phyloP scores from a whole-genome alignment of 1,139 yeast genomes.

The Kluyveromyces sp. region DNA sequence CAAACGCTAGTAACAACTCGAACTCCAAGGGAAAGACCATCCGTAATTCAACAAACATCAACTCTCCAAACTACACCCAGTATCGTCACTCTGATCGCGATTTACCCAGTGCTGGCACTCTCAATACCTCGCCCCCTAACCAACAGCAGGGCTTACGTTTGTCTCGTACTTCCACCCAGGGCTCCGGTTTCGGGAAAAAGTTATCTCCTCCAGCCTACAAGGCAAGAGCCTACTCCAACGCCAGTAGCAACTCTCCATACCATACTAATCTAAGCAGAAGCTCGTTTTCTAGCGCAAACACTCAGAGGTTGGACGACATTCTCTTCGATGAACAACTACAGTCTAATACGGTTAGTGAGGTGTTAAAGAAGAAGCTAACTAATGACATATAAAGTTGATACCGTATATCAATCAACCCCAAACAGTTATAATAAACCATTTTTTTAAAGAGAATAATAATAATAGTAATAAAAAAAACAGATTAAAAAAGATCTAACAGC shows the following conservation, averaged over 20 bases:
- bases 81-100: conserved; percentile 4
- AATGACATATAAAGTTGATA: conserved; percentile 2
- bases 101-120: conserved; percentile 6
- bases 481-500: too few species aligned
- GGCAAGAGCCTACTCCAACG: conserved; percentile 15
- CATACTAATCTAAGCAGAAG: conserved; percentile 7
- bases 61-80: not conserved
- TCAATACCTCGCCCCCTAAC: conserved; percentile 8
- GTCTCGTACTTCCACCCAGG: conserved; percentile 15
- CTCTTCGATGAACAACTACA: conserved; percentile 17
- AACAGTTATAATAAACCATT: too few species aligned
- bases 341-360: conserved; percentile 19
- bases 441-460: too few species aligned
- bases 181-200: conserved; percentile 8
- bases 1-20: not conserved
- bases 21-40: not conserved
- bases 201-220: conserved; percentile 12
- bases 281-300: conserved; percentile 8
- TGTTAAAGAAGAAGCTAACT: conserved; percentile 16
- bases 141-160: conserved; percentile 13
- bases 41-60: not conserved
- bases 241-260: conserved; percentile 9
- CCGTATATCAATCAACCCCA: conserved; percentile 1
- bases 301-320: conserved; percentile 14
- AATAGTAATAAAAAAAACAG: too few species aligned